phyloP scores from a whole-genome alignment of 192 early-diverging fungal species.

The Thoreauomyces humboldtii region DNA sequence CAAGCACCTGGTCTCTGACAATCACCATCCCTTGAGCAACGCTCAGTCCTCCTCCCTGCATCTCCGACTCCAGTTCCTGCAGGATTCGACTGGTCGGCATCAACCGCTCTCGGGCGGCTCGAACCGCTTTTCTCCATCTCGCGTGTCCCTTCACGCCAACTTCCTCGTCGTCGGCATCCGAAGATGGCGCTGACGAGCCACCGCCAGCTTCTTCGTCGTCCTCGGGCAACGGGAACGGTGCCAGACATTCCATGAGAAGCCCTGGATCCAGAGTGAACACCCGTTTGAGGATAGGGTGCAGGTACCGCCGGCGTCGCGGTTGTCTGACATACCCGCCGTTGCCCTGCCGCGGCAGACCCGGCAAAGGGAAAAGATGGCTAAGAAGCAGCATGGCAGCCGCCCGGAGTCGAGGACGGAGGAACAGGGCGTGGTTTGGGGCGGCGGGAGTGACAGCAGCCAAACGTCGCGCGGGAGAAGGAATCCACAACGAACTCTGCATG shows the following conservation, averaged over 20 bases:
- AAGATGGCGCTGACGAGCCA: too few relatives aligned
- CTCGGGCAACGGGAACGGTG: neutral
- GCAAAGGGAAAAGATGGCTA: neutral
- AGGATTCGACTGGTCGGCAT: neutral
- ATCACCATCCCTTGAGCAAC: neutral
- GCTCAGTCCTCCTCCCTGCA: neutral
- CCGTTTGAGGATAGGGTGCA: neutral
- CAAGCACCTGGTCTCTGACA: conserved; percentile 1
- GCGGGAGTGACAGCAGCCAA: too few relatives aligned
- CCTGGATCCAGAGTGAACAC: neutral
- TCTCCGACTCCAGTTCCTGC: neutral
- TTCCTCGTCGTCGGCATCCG: neutral
- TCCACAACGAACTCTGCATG: too few relatives aligned
- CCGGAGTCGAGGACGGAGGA: neutral
- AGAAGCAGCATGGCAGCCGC: neutral
- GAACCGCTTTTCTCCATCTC: too few relatives aligned
- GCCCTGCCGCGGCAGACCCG: neutral
- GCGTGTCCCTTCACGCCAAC: neutral
- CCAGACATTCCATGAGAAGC: neutral
- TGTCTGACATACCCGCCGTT: neutral
- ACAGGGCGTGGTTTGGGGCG: too few relatives aligned
- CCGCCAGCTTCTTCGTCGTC: too few relatives aligned
- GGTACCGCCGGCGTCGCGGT: too few relatives aligned
- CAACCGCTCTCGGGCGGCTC: neutral
- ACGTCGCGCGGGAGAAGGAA: too few relatives aligned